phyloP scores from a whole-genome alignment of 2,329 filamentous ascomycete species.

The Colletotrichum gigasporum region DNA sequence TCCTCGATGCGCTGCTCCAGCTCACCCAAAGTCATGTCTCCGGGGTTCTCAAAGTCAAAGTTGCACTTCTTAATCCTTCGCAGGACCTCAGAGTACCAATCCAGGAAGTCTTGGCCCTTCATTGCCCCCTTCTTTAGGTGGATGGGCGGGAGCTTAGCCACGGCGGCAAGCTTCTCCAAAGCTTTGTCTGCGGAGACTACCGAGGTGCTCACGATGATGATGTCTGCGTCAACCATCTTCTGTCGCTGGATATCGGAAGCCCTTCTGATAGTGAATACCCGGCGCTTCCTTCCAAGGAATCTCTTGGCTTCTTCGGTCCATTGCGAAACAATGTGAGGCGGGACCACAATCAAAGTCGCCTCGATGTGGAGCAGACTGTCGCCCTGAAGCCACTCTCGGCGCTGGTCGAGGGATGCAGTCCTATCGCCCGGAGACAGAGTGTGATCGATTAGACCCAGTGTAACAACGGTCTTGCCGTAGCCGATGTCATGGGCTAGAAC shows the following conservation, averaged over 20 bases:
- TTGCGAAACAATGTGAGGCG: constrained; percentile 49
- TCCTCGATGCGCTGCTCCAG: background rate
- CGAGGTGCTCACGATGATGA: constrained; percentile 48
- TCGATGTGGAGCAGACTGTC: constrained; percentile 34
- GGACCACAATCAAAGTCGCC: constrained; percentile 51
- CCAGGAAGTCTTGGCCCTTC: constrained; percentile 2
- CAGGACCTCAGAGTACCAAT: constrained; percentile 14
- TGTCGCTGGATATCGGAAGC: constrained; percentile 11
- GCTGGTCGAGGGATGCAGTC: constrained; percentile 27
- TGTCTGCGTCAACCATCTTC: constrained; percentile 41
- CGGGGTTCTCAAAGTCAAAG: constrained; percentile 1
- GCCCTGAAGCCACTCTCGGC: constrained; percentile 24
- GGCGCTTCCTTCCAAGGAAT: constrained; percentile 40
- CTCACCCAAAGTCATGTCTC: background rate
- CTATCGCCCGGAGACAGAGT: constrained; percentile 25
- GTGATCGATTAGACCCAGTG: constrained; percentile 46
- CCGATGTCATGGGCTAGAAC: constrained; percentile 55
- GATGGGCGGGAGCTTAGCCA: constrained; percentile 11
- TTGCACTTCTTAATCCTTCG: background rate
- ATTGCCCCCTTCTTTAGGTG: background rate
- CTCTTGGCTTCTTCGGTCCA: constrained; percentile 45
- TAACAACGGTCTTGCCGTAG: constrained; percentile 55
- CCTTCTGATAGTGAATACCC: constrained; percentile 39
- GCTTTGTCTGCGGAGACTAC: constrained; percentile 6
- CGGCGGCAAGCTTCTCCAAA: constrained; percentile 20